Evolutionary conservation across 371 early-diverging fungal genomes (phyloP).

Genomic region (Lichtheimia ornata): DNA sequence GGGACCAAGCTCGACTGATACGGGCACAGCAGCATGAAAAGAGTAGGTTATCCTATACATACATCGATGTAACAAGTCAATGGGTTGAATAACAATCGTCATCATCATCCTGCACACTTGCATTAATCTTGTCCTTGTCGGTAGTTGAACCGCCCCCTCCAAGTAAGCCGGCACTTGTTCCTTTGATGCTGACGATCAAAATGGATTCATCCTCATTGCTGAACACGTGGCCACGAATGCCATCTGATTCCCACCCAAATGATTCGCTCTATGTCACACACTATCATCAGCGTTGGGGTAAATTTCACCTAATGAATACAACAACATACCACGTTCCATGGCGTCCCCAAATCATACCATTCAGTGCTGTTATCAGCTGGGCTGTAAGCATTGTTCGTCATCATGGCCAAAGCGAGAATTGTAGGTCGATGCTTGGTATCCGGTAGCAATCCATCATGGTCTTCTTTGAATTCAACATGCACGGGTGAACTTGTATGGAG

Average conservation of each 20-base stretch:
- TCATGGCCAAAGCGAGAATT: constrained; percentile 67
- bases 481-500: constrained; percentile 14
- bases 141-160: constrained; percentile 75
- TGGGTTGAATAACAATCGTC: no score
- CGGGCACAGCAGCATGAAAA: constrained; percentile 98
- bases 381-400: constrained; percentile 79
- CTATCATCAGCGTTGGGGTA: neutral
- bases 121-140: constrained; percentile 82
- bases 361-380: constrained; percentile 43
- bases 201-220: constrained; percentile 64
- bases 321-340: constrained; percentile 60
- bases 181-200: constrained; percentile 88
- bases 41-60: constrained; percentile 81
- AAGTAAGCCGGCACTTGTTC: constrained; percentile 79
- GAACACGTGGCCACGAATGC: constrained; percentile 93
- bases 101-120: constrained; percentile 20
- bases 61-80: neutral
- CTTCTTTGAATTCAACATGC: constrained; percentile 16
- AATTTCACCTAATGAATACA: neutral
- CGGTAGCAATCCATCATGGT: constrained; percentile 45
- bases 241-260: constrained; percentile 89
- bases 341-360: constrained; percentile 75
- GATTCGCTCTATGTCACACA: constrained; percentile 52
- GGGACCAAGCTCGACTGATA: constrained; percentile 81
- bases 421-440: constrained; percentile 74